Percentiles rank a stretch among this genome's conserved stretches.
These are phyloP conservation scores for Hypoxylon subgilvum DNA, from an alignment of 495 filamentous ascomycete genomes.

Conservation along the genomic window DNA sequence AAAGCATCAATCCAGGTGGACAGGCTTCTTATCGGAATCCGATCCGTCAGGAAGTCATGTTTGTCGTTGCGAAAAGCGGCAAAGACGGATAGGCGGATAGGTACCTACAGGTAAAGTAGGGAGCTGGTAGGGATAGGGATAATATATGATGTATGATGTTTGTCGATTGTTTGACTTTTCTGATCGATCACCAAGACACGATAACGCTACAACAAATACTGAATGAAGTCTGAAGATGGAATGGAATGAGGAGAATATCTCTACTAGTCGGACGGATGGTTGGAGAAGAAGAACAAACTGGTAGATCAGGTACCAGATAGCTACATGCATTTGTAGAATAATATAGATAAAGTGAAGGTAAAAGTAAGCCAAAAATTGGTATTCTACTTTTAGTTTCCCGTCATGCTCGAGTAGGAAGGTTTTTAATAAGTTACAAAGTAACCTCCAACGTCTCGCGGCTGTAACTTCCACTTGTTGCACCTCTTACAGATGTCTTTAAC, in stretches of 20 bases:
- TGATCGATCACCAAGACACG: too few relatives aligned
- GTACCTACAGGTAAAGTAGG: too few relatives aligned
- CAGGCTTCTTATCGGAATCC: background rate
- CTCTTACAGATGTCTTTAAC: background rate
- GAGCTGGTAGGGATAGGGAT: too few relatives aligned
- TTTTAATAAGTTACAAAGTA: conserved; percentile 4
- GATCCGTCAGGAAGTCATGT: conserved; percentile 9
- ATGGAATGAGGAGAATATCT: too few relatives aligned
- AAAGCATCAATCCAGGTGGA: background rate
- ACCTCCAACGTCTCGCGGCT: conserved; percentile 29
- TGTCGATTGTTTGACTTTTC: background rate
- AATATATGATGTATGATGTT: background rate
- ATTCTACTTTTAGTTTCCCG: conserved; percentile 34
- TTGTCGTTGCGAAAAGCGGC: conserved; percentile 1
- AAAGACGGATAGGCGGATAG: too few relatives aligned
- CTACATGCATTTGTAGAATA: background rate
- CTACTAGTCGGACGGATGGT: conserved; percentile 5
- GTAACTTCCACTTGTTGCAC: conserved; percentile 11
- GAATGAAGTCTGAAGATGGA: too few relatives aligned
- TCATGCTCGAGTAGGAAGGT: conserved; percentile 13
- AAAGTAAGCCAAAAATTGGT: background rate
- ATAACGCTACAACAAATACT: too few relatives aligned
- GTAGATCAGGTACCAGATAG: conserved; percentile 5
- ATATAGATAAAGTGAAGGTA: background rate
- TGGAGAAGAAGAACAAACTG: conserved; percentile 22